Evolutionary conservation across 1,139 yeast species (phyloP).

Genomic region (Diutina sp.): DNA sequence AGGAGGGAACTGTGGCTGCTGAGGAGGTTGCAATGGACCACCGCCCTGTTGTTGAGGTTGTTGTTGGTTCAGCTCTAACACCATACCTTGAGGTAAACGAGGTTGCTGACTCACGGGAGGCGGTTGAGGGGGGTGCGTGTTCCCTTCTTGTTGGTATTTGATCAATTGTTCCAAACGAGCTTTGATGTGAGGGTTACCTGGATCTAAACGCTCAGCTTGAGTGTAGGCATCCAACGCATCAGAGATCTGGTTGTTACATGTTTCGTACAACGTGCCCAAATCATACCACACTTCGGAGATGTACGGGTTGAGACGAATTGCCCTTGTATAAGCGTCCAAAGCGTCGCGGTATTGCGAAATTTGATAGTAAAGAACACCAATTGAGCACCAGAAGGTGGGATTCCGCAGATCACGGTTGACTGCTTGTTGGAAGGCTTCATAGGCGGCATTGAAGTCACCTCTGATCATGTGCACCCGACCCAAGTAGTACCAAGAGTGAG

Average conservation of each 20-base stretch:
- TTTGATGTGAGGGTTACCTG: slow-evolving; percentile 87
- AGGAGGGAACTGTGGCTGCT: slow-evolving; percentile 4
- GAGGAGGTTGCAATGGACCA: slow-evolving; percentile 4
- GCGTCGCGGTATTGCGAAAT: slow-evolving; percentile 95
- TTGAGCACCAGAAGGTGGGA: slow-evolving; percentile 98
- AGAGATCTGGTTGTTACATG: slow-evolving; percentile 87
- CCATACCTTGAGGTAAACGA: slow-evolving; percentile 44
- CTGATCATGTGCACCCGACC: slow-evolving; percentile 97
- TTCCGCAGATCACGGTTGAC: slow-evolving; percentile 92
- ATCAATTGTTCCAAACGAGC: slow-evolving; percentile 80
- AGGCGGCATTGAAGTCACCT: slow-evolving; percentile 90
- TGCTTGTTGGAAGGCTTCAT: slow-evolving; percentile 97
- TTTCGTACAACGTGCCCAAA: slow-evolving; percentile 89
- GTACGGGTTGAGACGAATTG: slow-evolving; percentile 89
- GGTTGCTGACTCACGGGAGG: slow-evolving; percentile 55
- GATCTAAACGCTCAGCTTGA: slow-evolving; percentile 92
- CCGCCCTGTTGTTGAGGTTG: slow-evolving; percentile 9
- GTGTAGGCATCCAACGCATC: slow-evolving; percentile 96
- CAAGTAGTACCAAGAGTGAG: slow-evolving; percentile 92
- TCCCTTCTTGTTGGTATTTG: slow-evolving; percentile 65
- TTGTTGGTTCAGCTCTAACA: slow-evolving; percentile 35
- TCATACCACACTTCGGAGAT: slow-evolving; percentile 98
- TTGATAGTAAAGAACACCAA: slow-evolving; percentile 92
- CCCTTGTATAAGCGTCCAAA: slow-evolving; percentile 92
- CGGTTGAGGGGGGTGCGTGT: slow-evolving; percentile 52